A percentile compares a stretch with the other conserved stretches of the same genome.
Evolutionary conservation across 441 rosid species (phyloP).

Genomic region (Euphorbia celastroides): DNA sequence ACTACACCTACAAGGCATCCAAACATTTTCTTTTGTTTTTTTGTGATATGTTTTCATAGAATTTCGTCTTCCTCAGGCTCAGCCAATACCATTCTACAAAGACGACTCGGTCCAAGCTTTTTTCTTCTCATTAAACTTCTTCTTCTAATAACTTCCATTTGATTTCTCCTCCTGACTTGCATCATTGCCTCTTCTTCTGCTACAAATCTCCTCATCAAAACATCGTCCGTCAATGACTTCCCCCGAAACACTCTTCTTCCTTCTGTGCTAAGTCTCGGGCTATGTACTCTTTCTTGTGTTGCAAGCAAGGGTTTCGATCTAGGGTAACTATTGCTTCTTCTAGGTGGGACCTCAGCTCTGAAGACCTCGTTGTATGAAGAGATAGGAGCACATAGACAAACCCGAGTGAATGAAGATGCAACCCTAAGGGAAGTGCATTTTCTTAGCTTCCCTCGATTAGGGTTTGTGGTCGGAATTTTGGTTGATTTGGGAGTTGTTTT

Average conservation of each 20-base stretch:
- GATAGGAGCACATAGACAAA: slow-evolving; percentile 85
- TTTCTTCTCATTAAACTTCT: slow-evolving; percentile 60
- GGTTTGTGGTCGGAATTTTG: slow-evolving; percentile 9
- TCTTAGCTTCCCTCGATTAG: slow-evolving; percentile 38
- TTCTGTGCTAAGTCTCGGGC: slow-evolving; percentile 40
- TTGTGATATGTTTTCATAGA: too few species aligned
- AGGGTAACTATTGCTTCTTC: slow-evolving; percentile 87
- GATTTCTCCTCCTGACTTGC: slow-evolving; percentile 72
- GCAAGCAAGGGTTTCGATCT: slow-evolving; percentile 45
- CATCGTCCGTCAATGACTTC: slow-evolving; percentile 80
- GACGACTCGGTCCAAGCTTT: slow-evolving; percentile 91
- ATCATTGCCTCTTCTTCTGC: slow-evolving; percentile 89
- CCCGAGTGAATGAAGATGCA: slow-evolving; percentile 75
- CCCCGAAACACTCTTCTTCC: slow-evolving; percentile 80
- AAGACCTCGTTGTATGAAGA: slow-evolving; percentile 86
- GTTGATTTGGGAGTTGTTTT: slow-evolving; percentile 32
- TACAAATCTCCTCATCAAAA: slow-evolving; percentile 87
- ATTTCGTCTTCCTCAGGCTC: slow-evolving; percentile 10
- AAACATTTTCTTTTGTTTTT: background rate
- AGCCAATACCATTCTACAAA: slow-evolving; percentile 70
- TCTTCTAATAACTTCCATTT: slow-evolving; percentile 75
- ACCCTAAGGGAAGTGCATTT: slow-evolving; percentile 68
- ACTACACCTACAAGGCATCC: background rate
- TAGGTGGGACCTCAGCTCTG: slow-evolving; percentile 61
- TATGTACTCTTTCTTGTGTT: slow-evolving; percentile 28